Conservation (phyloP, 495 filamentous ascomycete species). For the Hypoxylon fuscum region DNA sequence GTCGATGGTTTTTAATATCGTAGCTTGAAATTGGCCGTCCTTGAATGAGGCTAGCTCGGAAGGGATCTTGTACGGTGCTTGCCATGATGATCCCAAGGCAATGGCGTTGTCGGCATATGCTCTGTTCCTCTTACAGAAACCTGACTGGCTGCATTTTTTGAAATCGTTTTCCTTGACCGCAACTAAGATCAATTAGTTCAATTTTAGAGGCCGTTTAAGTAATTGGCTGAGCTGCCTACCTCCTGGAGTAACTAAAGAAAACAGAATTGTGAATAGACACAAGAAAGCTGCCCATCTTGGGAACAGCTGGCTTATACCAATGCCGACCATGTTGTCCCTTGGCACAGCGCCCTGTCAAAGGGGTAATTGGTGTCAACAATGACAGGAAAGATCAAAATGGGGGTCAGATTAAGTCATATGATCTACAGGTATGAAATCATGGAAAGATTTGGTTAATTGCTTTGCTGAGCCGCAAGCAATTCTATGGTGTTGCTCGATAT, state of each 20-base stretch:
- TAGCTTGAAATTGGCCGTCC: conserved; percentile 80
- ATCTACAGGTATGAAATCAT: conserved; percentile 19
- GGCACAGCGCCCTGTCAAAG: conserved; percentile 21
- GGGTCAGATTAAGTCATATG: conserved; percentile 21
- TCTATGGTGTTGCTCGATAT: conserved; percentile 6
- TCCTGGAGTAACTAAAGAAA: conserved; percentile 57
- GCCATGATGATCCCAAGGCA: conserved; percentile 71
- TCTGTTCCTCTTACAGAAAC: conserved; percentile 95
- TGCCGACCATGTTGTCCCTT: conserved; percentile 35
- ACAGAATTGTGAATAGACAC: conserved; percentile 54
- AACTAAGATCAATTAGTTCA: conserved; percentile 56
- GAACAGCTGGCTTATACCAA: conserved; percentile 57
- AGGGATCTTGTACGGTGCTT: conserved; percentile 81
- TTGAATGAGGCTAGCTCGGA: conserved; percentile 76
- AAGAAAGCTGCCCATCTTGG: conserved; percentile 65
- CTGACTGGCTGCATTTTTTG: conserved; percentile 93
- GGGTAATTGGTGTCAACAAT: conserved; percentile 14
- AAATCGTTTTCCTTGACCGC: conserved; percentile 94
- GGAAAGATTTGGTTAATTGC: conserved; percentile 19
- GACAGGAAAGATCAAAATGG: conserved; percentile 18
- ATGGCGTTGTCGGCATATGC: conserved; percentile 82
- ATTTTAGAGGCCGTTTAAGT: not conserved
- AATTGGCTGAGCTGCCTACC: conserved; percentile 44
- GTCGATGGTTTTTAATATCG: conserved; percentile 76
- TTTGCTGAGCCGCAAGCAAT: conserved; percentile 25